Evolutionary conservation across 768 basidiomycete species (phyloP), one percentile per base, ranked within the genome.

Genomic region (Kwoniella heveanensis): DNA sequence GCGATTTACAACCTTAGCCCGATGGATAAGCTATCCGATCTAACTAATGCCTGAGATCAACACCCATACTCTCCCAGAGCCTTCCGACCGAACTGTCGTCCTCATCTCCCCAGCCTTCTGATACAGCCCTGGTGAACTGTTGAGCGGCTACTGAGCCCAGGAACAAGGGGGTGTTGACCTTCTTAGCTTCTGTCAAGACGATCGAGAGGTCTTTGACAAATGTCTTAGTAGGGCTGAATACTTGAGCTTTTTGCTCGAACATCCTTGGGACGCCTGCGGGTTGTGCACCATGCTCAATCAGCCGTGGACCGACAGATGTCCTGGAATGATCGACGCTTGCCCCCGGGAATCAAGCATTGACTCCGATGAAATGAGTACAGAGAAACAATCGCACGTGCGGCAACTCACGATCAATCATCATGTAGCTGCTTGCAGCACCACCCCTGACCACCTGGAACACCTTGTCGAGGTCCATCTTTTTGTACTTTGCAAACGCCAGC

Each of bases 211-310:
- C 74, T 54, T 73, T 73, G 48, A 72, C 61, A n/a, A 74, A 56
- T 1, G 66, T 73, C 15, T 60, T 51, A 8, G 60, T 57, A 3
- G 71, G 54, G 1, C 67, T 64, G 56, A 54, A 36, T 2, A 69
- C 65, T 2, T 57, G 47, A 7, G 70, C 22, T 19, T 66, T 54
- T 8, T 57, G 48, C 29, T 62, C 37, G 36, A 69, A 54, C 73
- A 74, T 77, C 15, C 73, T 59, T 7, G 73, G 76, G 21, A 66
- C 66, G 19, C 72, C 74, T 73, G 44, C n/a, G n/a, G n/a, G n/a
- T n/a, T n/a, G n/a, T n/a, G n/a, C n/a, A n/a, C n/a, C n/a, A n/a
- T n/a, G n/a, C n/a, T n/a, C n/a, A n/a, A n/a, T n/a, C n/a, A n/a
- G n/a, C n/a, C n/a, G n/a, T n/a, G n/a, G n/a, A n/a, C 6, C 39